Evolutionary conservation across 2,329 filamentous ascomycete species (phyloP), one percentile per base, ranked within the genome.

Genomic region (Chaetoscypha palmicola): DNA sequence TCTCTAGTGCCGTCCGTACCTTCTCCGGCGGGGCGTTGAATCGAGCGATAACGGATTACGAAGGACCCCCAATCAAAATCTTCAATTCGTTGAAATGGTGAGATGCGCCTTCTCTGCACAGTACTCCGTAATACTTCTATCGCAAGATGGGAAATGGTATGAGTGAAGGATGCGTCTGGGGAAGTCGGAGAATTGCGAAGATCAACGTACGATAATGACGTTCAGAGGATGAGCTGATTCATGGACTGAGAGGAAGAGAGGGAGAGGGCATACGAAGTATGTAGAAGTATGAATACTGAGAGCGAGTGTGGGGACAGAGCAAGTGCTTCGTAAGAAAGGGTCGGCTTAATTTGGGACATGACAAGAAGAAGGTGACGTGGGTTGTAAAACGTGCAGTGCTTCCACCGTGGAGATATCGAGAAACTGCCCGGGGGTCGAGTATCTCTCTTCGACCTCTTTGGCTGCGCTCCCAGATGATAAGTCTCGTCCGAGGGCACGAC

Each of bases 201-300:
- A 37, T 22, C 17, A 21, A 37, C 34, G 34, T 37, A 37, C 34
- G 34, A 23, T 22, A 22, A 23, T 37, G 34, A 37, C 21, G 34
- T 14, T 37, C 9, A 11, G 16, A 37, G 11, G 23, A 11, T 22
- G 34, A 37, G 17, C 4, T 21, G 34, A 37, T 37, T 16, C 5
- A 19, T 7, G 21, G 4, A 21, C 4, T 19, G 4, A 21, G 8
- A 21, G 14, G 14, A 8, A 9, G 19, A 33, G 31, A 5, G 5
- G 31, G 14, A 10, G 31, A 8, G 12, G 28, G 9, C 3, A 14
- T 4, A 31, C 12, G 28, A 31, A 31, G 28, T 14, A 14, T 31
- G 12, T 28, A 16, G 32, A 34, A 34, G 19, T 16, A 34, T 34
- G 16, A 17, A 34, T 5, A n/a, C 3, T 7, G 17, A 34, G 28